These are phyloP conservation scores for Marsdenia floribunda DNA, from an alignment of 257 asterid species.

Conservation along the genomic window DNA sequence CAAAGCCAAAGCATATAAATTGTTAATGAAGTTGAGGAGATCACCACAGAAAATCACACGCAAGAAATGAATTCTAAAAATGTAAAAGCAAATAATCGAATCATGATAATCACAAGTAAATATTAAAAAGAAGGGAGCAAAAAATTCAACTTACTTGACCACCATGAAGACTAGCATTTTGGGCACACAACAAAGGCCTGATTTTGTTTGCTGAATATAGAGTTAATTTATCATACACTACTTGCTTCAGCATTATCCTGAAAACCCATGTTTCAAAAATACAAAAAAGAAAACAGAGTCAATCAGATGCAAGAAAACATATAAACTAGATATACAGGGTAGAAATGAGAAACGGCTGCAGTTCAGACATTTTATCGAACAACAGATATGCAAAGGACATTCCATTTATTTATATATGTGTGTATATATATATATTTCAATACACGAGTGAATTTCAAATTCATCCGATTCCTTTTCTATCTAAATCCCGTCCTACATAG, in stretches of 20 bases:
- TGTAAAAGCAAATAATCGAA: background rate
- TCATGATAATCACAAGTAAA: background rate
- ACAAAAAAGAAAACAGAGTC: background rate
- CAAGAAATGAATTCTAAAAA: background rate
- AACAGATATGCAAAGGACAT: background rate
- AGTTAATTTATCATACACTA: conserved; percentile 34
- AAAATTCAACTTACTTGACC: conserved; percentile 34
- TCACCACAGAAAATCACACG: background rate
- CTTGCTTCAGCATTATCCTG: conserved; percentile 51
- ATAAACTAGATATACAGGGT: background rate
- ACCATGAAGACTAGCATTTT: conserved; percentile 41
- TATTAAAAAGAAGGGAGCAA: background rate
- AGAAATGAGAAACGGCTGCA: background rate
- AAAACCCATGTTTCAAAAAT: conserved; percentile 1
- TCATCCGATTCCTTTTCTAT: background rate
- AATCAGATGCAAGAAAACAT: background rate
- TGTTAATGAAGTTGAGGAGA: background rate
- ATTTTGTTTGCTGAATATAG: conserved; percentile 32
- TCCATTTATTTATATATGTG: no score
- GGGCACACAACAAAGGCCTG: conserved; percentile 34
- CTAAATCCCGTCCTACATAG: background rate
- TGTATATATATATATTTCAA: background rate
- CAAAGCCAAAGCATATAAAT: background rate
- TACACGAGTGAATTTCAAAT: background rate
- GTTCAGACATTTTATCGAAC: conserved; percentile 10